A percentile compares a stretch with the other conserved stretches of the same genome.
Conservation (phyloP, 345 rosid species). For the Euclidium syriacum region DNA sequence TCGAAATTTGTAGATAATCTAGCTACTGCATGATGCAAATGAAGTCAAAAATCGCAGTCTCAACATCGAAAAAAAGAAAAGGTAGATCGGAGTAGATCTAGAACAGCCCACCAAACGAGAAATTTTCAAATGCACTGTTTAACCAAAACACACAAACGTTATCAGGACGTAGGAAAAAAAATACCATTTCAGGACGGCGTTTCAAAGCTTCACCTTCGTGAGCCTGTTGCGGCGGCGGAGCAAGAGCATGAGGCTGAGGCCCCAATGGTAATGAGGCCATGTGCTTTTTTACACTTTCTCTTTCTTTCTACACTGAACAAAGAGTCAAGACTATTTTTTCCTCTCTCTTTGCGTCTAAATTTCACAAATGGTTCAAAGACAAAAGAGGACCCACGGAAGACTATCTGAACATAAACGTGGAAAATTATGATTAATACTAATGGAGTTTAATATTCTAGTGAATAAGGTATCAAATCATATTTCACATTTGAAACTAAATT, state of each 20-base stretch:
- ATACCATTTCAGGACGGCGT: constrained; percentile 41
- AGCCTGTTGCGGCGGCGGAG: constrained; percentile 17
- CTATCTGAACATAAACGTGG: too few species aligned
- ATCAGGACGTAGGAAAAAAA: too few species aligned
- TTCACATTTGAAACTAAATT: not conserved
- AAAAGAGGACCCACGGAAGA: constrained; percentile 2
- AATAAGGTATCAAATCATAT: not conserved
- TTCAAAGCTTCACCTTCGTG: constrained; percentile 31
- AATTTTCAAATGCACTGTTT: constrained; percentile 3
- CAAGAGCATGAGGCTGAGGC: constrained; percentile 35
- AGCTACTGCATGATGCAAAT: constrained; percentile 16
- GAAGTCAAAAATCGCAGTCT: not conserved
- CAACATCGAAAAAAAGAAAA: not conserved
- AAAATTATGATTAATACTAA: too few species aligned
- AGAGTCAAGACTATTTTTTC: constrained; percentile 5
- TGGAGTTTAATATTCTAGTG: not conserved
- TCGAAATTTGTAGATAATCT: not conserved
- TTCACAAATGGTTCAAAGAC: constrained; percentile 17
- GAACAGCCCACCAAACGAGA: constrained; percentile 13
- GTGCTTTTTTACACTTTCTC: constrained; percentile 30
- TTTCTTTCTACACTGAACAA: constrained; percentile 20
- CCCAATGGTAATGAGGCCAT: constrained; percentile 48
- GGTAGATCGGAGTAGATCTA: constrained; percentile 33
- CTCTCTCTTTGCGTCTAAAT: not conserved
- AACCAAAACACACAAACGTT: constrained; percentile 32